Conservation (phyloP, 768 basidiomycete genomes). For the Auricularia sp. region DNA sequence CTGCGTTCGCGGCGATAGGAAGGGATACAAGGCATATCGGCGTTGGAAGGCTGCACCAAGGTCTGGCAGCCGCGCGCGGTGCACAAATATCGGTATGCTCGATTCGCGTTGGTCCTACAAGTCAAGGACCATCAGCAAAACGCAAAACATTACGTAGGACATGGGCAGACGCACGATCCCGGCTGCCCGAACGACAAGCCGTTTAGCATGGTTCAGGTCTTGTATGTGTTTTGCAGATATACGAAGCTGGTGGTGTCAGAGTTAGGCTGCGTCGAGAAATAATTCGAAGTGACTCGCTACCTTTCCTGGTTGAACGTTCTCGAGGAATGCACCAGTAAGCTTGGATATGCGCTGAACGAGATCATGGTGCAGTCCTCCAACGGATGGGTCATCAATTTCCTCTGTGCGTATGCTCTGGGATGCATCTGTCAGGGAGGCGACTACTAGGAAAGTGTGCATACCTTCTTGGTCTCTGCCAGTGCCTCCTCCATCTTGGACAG, state of each 20-base stretch:
- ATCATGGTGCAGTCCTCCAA: slow-evolving; percentile 27
- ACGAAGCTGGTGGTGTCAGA: slow-evolving; percentile 33
- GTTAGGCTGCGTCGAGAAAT: neutral
- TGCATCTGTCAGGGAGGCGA: neutral
- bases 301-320: slow-evolving; percentile 37
- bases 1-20: slow-evolving; percentile 38
- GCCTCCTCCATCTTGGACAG: slow-evolving; percentile 24
- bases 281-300: slow-evolving; percentile 20
- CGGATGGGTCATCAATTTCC: neutral
- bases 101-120: neutral
- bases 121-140: slow-evolving; percentile 13
- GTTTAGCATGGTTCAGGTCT: slow-evolving; percentile 36
- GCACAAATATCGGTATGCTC: neutral
- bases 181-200: slow-evolving; percentile 42
- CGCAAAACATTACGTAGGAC: slow-evolving; percentile 24
- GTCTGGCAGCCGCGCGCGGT: neutral
- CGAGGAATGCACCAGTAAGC: slow-evolving; percentile 51
- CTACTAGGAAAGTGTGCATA: neutral
- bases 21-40: slow-evolving; percentile 60
- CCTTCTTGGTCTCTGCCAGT: slow-evolving; percentile 5
- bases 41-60: slow-evolving; percentile 16
- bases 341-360: slow-evolving; percentile 61
- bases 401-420: slow-evolving; percentile 6
- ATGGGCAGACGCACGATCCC: slow-evolving; percentile 37
- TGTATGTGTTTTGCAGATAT: slow-evolving; percentile 40